Evolutionary conservation across 148 eudicot species (phyloP).

Genomic region (Linanthus parryae): DNA sequence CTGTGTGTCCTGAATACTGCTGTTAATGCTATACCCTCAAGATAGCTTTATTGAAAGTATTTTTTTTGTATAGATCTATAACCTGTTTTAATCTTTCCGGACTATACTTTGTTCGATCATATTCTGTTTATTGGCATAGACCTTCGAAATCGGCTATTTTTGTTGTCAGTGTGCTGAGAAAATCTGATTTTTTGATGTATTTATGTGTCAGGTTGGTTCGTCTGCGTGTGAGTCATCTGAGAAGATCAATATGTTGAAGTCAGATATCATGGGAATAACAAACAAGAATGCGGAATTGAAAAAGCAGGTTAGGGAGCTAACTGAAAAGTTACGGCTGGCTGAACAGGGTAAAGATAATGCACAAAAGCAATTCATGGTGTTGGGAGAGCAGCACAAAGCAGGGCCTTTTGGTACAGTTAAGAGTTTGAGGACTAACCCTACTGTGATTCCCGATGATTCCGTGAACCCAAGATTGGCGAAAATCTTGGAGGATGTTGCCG

Average conservation of each 20-base stretch:
- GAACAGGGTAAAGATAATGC: slow-evolving; percentile 60
- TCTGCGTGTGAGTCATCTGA: slow-evolving; percentile 53
- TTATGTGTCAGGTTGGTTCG: slow-evolving; percentile 21
- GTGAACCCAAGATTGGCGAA: slow-evolving; percentile 84
- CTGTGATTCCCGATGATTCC: slow-evolving; percentile 68
- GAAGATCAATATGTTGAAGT: slow-evolving; percentile 48
- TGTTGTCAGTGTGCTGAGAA: not conserved
- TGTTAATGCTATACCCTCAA: too few species aligned
- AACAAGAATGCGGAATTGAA: slow-evolving; percentile 63
- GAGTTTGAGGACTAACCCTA: slow-evolving; percentile 78
- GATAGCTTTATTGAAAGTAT: too few species aligned
- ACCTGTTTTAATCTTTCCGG: too few species aligned
- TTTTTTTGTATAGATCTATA: too few species aligned
- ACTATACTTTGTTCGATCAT: not conserved
- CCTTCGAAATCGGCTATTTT: not conserved
- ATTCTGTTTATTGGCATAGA: not conserved
- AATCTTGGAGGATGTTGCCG: slow-evolving; percentile 54
- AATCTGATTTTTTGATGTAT: not conserved
- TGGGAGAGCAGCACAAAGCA: slow-evolving; percentile 61
- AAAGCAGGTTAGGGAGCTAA: slow-evolving; percentile 63
- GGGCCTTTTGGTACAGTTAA: slow-evolving; percentile 92
- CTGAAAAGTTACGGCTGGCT: slow-evolving; percentile 46
- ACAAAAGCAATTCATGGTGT: slow-evolving; percentile 45
- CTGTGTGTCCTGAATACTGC: too few species aligned
- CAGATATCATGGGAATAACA: slow-evolving; percentile 36